phyloP scores from a whole-genome alignment of 2,329 filamentous ascomycete species.

The Sclerotiophoma versabilis region DNA sequence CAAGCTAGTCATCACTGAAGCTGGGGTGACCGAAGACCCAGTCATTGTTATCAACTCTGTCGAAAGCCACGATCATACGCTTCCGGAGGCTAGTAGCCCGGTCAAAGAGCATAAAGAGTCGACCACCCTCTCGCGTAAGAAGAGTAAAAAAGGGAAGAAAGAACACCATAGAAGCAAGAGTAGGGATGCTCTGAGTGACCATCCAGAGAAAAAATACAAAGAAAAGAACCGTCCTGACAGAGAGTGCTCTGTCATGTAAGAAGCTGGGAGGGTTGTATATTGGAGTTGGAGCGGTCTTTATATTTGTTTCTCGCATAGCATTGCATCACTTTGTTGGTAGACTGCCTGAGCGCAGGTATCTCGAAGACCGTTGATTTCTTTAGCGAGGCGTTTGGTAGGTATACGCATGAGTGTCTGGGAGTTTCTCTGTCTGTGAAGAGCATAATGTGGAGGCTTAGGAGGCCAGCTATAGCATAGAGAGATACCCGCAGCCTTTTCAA shows the following conservation, averaged over 20 bases:
- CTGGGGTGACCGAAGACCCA: constrained; percentile 31
- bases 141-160: constrained; percentile 43
- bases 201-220: constrained; percentile 38
- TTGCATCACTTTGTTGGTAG: constrained; percentile 5
- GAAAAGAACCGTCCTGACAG: constrained; percentile 49
- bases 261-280: not conserved
- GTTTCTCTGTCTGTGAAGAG: not conserved
- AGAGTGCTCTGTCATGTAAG: constrained; percentile 56
- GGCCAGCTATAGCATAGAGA: constrained; percentile 29
- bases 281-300: not conserved
- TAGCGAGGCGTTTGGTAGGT: constrained; percentile 34
- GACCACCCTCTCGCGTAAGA: constrained; percentile 32
- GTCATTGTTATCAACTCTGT: constrained; percentile 37
- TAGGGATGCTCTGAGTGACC: constrained; percentile 45
- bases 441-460: not conserved
- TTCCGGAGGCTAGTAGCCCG: constrained; percentile 19
- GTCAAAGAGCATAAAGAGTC: constrained; percentile 35
- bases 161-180: constrained; percentile 50
- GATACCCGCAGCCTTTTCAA: constrained; percentile 26
- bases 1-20: constrained; percentile 44
- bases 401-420: constrained; percentile 10
- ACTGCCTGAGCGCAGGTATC: not conserved
- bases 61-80: constrained; percentile 7
- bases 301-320: constrained; percentile 4
- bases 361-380: constrained; percentile 14